Percentiles rank a stretch among this genome's conserved stretches.
These are phyloP conservation scores for Trichosporon ovoides DNA, from an alignment of 1,284 basidiomycete species.

Conservation along the genomic window DNA sequence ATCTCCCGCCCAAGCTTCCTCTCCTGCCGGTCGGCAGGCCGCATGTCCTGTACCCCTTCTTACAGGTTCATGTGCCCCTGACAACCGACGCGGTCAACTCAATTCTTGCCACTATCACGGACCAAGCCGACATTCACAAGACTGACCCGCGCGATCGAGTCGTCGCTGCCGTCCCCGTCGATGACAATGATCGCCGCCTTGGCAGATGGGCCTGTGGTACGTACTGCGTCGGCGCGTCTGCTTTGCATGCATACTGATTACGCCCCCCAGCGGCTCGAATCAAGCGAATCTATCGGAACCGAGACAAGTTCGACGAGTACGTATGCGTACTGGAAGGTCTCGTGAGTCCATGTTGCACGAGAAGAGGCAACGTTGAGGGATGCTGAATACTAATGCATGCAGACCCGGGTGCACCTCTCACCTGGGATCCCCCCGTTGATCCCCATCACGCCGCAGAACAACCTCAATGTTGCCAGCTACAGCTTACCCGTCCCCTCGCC, in stretches of 20 bases:
- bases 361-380: no score
- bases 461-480: constrained; percentile 30
- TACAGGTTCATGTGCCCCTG: constrained; percentile 31
- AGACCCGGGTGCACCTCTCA: constrained; percentile 39
- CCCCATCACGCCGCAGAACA: constrained; percentile 37
- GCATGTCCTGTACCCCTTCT: constrained; percentile 38
- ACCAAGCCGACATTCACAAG: constrained; percentile 26
- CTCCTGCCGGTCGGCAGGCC: constrained; percentile 38
- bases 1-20: constrained; percentile 38
- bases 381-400: neutral
- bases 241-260: neutral
- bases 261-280: constrained; percentile 35
- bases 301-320: constrained; percentile 23
- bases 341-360: constrained; percentile 21
- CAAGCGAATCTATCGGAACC: constrained; percentile 28
- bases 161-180: constrained; percentile 40
- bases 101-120: constrained; percentile 32
- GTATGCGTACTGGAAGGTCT: constrained; percentile 37
- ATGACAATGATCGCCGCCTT: constrained; percentile 39
- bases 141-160: constrained; percentile 18
- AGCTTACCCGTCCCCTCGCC: constrained; percentile 34
- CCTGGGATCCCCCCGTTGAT: constrained; percentile 39
- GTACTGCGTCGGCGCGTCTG: constrained; percentile 13
- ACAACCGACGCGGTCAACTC: constrained; percentile 28
- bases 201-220: constrained; percentile 43